Conservation (phyloP, 2,329 filamentous ascomycete species). For the Trichophyton simii region DNA sequence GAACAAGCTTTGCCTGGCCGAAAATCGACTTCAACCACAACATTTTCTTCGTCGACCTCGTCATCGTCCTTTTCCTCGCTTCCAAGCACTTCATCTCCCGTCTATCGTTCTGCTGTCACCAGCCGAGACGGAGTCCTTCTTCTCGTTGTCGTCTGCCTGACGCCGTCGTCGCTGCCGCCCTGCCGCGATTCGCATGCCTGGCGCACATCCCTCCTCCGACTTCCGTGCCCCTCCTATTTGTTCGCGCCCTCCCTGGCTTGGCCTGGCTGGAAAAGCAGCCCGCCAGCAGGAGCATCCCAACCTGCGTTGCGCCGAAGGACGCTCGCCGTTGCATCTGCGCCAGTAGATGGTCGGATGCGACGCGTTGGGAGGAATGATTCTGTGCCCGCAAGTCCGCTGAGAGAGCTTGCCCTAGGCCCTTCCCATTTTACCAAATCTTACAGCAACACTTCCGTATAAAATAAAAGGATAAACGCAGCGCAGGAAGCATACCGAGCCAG, state of each 20-base stretch:
- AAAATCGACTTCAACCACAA: background rate
- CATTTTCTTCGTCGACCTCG: background rate
- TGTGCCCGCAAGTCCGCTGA: background rate
- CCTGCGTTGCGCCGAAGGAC: background rate
- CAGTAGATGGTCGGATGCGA: background rate
- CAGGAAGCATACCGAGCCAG: background rate
- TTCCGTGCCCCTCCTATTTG: constrained; percentile 1
- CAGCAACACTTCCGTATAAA: background rate
- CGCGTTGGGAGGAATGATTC: background rate
- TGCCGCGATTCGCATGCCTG: background rate
- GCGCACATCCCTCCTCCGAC: background rate
- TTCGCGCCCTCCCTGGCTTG: background rate
- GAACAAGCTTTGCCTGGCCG: background rate
- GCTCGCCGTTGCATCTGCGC: background rate
- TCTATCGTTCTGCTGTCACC: background rate
- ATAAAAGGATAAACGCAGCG: background rate
- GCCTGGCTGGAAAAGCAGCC: background rate
- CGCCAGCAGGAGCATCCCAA: constrained; percentile 1
- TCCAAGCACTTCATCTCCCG: background rate
- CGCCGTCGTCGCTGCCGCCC: background rate
- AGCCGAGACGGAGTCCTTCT: background rate
- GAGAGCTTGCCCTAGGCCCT: background rate
- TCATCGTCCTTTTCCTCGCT: background rate
- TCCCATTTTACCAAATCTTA: background rate
- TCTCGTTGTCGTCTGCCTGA: background rate